phyloP scores from a whole-genome alignment of 176 grass and related monocot genomes.

The Hyparrhenia diplandra region DNA sequence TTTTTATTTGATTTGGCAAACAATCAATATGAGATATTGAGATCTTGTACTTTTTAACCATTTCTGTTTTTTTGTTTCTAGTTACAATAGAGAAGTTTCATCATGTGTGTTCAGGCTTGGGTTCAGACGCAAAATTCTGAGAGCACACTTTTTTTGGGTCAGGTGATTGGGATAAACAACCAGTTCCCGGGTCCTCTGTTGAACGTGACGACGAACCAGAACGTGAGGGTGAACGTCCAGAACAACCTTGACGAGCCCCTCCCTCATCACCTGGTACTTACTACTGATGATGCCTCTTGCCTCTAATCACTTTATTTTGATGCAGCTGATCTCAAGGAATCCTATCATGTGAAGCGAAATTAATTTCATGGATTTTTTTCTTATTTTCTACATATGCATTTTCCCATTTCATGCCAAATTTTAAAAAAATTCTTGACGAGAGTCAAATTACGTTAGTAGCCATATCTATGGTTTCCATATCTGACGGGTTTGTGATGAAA shows the following conservation, averaged over 20 bases:
- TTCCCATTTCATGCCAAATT: background rate
- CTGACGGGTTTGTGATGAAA: background rate
- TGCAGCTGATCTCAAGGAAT: background rate
- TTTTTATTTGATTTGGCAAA: no score
- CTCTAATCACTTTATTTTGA: background rate
- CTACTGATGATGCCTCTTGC: background rate
- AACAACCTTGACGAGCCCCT: constrained; percentile 88
- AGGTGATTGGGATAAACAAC: constrained; percentile 79
- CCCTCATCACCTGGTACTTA: constrained; percentile 70
- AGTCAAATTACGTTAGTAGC: background rate
- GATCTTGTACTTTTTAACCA: no score
- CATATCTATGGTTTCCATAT: constrained; percentile 18
- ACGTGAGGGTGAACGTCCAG: constrained; percentile 71
- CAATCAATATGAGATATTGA: no score
- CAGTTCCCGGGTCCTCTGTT: constrained; percentile 72
- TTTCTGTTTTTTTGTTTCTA: no score
- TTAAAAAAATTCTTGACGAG: background rate
- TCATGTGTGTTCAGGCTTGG: no score
- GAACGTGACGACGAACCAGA: constrained; percentile 82
- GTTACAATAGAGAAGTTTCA: no score
- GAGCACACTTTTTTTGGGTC: background rate
- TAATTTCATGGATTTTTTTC: background rate
- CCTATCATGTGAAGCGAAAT: background rate
- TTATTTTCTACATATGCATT: background rate
- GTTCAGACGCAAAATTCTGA: no score